These are phyloP conservation scores for Fusarium multiceps DNA, from an alignment of 2,329 filamentous ascomycete genomes.

Conservation along the genomic window DNA sequence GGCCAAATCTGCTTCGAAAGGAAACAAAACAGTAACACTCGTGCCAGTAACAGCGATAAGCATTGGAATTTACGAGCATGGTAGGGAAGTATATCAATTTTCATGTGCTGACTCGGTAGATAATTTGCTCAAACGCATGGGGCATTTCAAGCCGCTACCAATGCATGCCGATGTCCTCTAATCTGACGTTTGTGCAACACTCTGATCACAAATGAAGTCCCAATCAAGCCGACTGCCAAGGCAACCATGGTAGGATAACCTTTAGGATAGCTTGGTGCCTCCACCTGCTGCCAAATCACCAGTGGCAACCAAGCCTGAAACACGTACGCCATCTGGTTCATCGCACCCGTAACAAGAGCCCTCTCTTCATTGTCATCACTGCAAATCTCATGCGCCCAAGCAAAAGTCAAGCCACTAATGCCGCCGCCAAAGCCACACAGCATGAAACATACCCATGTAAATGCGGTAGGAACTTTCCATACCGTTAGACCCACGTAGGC, in stretches of 20 bases:
- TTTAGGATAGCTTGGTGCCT: slow-evolving; percentile 69
- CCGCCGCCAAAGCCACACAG: slow-evolving; percentile 63
- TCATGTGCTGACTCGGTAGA: too few species aligned
- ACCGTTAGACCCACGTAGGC: slow-evolving; percentile 54
- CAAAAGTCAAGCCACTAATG: slow-evolving; percentile 59
- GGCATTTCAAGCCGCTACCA: background rate
- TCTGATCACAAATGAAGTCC: slow-evolving; percentile 60
- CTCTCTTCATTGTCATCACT: slow-evolving; percentile 70
- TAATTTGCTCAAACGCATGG: too few species aligned
- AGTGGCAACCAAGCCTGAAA: slow-evolving; percentile 77
- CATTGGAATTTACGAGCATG: too few species aligned
- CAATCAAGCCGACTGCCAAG: slow-evolving; percentile 62
- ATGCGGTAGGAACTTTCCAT: slow-evolving; percentile 61
- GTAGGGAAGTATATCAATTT: too few species aligned
- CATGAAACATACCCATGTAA: slow-evolving; percentile 73
- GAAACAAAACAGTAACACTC: too few species aligned
- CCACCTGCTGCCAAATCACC: slow-evolving; percentile 73
- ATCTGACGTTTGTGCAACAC: slow-evolving; percentile 30
- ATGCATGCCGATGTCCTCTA: background rate
- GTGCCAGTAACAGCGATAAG: too few species aligned
- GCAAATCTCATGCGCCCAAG: slow-evolving; percentile 65
- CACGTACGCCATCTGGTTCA: slow-evolving; percentile 78
- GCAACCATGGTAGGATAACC: slow-evolving; percentile 68
- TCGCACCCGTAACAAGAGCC: slow-evolving; percentile 72
- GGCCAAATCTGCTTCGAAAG: too few species aligned